Percentiles rank a stretch among this genome's conserved stretches.
phyloP scores from a whole-genome alignment of 2,329 filamentous ascomycete genomes.

The Zymoseptoria crescenta region DNA sequence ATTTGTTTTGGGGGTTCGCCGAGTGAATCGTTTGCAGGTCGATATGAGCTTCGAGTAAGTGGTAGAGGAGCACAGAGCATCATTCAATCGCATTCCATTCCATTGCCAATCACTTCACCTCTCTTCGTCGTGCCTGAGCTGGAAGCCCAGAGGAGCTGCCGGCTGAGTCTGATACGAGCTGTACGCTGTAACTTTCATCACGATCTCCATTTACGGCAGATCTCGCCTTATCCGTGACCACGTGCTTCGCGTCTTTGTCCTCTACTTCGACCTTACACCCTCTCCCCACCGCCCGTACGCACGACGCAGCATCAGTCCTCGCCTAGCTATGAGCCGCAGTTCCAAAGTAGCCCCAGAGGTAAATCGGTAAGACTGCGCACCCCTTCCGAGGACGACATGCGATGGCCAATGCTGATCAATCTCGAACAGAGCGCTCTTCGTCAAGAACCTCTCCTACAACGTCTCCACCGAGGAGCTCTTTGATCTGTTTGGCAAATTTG shows the following conservation, averaged over 20 bases:
- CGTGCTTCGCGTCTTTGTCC: not conserved
- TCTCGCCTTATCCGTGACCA: not conserved
- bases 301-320: not conserved
- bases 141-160: not conserved
- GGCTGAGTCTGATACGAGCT: too few relatives aligned
- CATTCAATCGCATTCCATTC: not conserved
- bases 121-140: not conserved
- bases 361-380: slow-evolving; percentile 65
- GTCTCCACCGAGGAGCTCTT: slow-evolving; percentile 96
- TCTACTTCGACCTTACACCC: not conserved
- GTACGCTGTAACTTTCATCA: not conserved
- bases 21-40: not conserved
- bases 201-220: not conserved
- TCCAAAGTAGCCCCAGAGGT: slow-evolving; percentile 98
- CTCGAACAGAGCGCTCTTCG: slow-evolving; percentile 82
- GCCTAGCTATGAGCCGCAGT: slow-evolving; percentile 80
- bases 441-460: slow-evolving; percentile 99
- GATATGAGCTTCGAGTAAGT: not conserved
- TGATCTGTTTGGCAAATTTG: slow-evolving; percentile 97
- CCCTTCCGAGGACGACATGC: not conserved
- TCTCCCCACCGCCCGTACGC: not conserved
- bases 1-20: not conserved
- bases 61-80: not conserved
- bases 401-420: slow-evolving; percentile 10
- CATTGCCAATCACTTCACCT: not conserved